Base-by-base conservation (phyloP, 2,329 filamentous ascomycete species). In the Trichoderma harzianum region DNA sequence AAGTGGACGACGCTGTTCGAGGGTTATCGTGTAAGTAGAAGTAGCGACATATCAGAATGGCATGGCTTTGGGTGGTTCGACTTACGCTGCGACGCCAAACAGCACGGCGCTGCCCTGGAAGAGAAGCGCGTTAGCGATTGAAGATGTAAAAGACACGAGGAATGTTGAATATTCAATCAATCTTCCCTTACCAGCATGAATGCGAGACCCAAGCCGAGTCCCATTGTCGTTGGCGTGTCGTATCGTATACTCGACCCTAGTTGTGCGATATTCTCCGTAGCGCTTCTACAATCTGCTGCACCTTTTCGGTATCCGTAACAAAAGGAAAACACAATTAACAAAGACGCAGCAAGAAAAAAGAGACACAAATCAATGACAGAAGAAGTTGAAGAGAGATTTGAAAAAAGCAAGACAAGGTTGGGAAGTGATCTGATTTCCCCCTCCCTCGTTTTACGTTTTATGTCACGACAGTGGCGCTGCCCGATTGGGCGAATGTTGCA, bases 1-100 rank as follows among this genome's bases (percentile, higher is more conserved):
- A 83, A 76, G 74, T 85, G 82, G 66, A 82, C 77, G 75, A 82
- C 78, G 14, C 84, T 85, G 70, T 61, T 36, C 39, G 43, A 47
- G 28, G 30, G 11, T 14, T 11, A 47, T 53, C 39, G 60, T 26
- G 21, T 55, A 30, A 69, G 73, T 57, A 47, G 11, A 53, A 39
- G 10, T 55, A 43, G 34, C 8, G 39, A 16, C 16, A 7, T 39
- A 39, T 43, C 7, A 47, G 63, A 32, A 26, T 43, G 3, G 26
- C 7, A 12, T 21, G 32, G 43, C n/a, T 14, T 8, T 8, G n/a
- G 2, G 14, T 2, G 3, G 21, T 8, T 3, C n/a, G 6, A 73
- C 77, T 72, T 65, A 82, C 80, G 78, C 76, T 26, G 80, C 80
- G 18, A 80, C 70, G n/a, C 75, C 73, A 8, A 80, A 77, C 30